Base-by-base conservation (phyloP, 2,329 filamentous ascomycete genomes). In the Ophiosphaerella korrae region DNA sequence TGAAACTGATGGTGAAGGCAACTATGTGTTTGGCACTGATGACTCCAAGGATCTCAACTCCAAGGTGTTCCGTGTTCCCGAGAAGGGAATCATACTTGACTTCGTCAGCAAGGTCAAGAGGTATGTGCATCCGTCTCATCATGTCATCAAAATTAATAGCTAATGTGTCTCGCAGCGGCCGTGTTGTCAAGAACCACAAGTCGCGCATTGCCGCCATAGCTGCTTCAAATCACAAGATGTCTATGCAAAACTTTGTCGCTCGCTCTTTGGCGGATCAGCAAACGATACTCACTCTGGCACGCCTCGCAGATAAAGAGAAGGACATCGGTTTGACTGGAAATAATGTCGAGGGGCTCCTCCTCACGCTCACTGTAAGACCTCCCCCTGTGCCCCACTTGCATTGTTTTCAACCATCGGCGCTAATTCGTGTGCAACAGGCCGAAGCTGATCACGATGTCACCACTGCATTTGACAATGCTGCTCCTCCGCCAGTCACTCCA, bases 61-160 rank as follows among this genome's bases (percentile, higher is more conserved):
- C 9, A 73, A 72, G 34, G 65, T 79, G 37, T 76, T 75, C 59
- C 75, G 76, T 44, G 62, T 80, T 44, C 77, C 77, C 5, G 70
- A 75, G 43, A 73, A 73, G 45, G 78, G 77, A 50, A 71, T 80
- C 70, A 77, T 78, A 53, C 73, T 79, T 41, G 78, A 80, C 61
- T 80, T 96, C 70, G 84, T 96, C 52, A 77, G 80, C 66, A 81
- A 80, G 56, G 77, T 85, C 58, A 84, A 84, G 68, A 57, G 58
- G 72, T 74, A 66, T 49, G 67, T 64, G 36, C 24, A 50, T 23
- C 23, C 16, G 38, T 45, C 43, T 50, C 36, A 35, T n/a, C 35
- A 38, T 33, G 26, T 45, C 38, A 49, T 55, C 21, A 33, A 23
- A 23, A 31, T 18, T 24, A 48, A 23, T 48, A 39, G 46, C 53